phyloP scores from a whole-genome alignment of 2,329 filamentous ascomycete species.

The Colletotrichum sp. region DNA sequence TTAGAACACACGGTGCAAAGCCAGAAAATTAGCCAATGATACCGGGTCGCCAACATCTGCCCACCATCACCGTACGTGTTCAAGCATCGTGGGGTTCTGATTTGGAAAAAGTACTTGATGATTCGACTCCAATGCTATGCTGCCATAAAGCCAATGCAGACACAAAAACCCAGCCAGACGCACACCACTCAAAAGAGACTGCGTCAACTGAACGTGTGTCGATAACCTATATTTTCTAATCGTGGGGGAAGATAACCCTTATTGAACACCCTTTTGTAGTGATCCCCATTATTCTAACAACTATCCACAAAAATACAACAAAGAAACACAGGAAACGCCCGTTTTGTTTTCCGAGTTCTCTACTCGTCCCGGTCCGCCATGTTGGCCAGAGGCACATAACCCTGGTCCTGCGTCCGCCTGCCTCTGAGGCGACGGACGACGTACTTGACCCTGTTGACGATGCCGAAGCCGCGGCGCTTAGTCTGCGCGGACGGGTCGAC shows the following conservation, averaged over 20 bases:
- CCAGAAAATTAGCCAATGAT: background rate
- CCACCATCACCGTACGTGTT: background rate
- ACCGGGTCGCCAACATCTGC: background rate
- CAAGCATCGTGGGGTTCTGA: background rate
- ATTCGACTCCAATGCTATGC: conserved; percentile 4
- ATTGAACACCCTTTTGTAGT: background rate
- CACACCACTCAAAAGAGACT: background rate
- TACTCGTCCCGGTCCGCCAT: conserved; percentile 42
- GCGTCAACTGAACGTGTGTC: background rate
- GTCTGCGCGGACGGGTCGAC: conserved; percentile 69
- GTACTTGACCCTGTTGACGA: conserved; percentile 49
- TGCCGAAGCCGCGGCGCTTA: conserved; percentile 50
- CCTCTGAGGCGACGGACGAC: conserved; percentile 39
- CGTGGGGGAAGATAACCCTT: background rate
- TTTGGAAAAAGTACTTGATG: background rate
- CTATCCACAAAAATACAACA: background rate
- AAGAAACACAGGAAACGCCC: background rate
- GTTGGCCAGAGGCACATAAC: conserved; percentile 64
- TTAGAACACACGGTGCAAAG: background rate
- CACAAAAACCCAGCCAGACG: background rate
- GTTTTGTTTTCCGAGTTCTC: background rate
- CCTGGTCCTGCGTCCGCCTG: conserved; percentile 51
- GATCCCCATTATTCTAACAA: background rate
- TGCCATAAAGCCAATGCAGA: background rate
- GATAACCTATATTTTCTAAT: background rate